A percentile compares a stretch with the other conserved stretches of the same genome.
Evolutionary conservation across 2,329 filamentous ascomycete genomes (phyloP).

Genomic region (Sporothrix protearum): DNA sequence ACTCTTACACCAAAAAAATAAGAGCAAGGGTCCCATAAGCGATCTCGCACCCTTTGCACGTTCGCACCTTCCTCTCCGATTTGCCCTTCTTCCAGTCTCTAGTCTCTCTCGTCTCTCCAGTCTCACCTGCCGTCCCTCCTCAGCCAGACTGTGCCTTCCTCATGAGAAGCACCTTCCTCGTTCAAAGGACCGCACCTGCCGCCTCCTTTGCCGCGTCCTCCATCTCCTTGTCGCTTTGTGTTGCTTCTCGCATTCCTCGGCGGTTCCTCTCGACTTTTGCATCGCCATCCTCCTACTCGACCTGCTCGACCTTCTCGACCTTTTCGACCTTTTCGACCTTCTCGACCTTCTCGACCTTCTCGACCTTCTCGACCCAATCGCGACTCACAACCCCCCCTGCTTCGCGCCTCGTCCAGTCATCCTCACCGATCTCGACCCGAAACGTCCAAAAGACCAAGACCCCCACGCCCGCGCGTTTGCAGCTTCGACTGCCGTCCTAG

Average conservation of each 20-base stretch:
- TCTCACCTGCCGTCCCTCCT: background rate
- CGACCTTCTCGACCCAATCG: background rate
- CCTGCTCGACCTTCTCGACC: too few relatives aligned
- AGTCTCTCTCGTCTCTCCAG: background rate
- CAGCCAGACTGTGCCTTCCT: background rate
- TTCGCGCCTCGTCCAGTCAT: background rate
- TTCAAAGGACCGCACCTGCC: constrained; percentile 23
- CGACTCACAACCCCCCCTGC: background rate
- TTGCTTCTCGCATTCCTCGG: background rate
- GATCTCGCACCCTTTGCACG: background rate
- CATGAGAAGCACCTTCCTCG: constrained; percentile 20
- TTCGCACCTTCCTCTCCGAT: constrained; percentile 13
- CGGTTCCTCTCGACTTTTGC: constrained; percentile 6
- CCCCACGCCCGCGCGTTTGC: background rate
- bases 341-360: background rate
- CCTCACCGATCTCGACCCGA: background rate
- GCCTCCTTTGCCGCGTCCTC: constrained; percentile 19
- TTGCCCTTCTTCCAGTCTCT: background rate
- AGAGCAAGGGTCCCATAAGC: background rate
- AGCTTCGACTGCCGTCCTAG: background rate
- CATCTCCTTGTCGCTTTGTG: background rate
- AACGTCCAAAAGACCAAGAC: constrained; percentile 5
- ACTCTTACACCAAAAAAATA: background rate
- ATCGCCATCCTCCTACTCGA: background rate
- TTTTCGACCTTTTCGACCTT: too few relatives aligned